These are phyloP conservation scores for Schizosaccharomyces pombe DNA, from an alignment of 805 yeast species.

Conservation along the genomic window DNA sequence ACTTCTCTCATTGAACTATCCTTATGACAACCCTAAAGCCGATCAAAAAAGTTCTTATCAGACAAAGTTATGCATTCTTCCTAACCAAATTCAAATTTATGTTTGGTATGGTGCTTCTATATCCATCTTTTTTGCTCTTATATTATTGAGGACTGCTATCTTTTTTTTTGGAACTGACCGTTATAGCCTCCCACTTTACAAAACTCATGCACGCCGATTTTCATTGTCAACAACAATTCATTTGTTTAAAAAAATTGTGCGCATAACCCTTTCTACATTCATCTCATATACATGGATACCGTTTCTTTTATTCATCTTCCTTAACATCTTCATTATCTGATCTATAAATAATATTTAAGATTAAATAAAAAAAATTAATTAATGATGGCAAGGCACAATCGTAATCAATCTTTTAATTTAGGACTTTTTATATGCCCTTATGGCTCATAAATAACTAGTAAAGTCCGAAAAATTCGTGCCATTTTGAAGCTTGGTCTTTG, in stretches of 20 bases:
- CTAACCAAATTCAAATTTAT: conserved; percentile 10
- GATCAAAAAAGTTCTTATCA: conserved; percentile 5
- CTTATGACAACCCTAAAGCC: conserved; percentile 8
- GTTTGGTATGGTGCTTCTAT: conserved; percentile 5
- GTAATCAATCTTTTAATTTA: background rate
- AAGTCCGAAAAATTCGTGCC: background rate
- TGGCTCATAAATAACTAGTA: background rate
- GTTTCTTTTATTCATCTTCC: too few species aligned
- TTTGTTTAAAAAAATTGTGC: too few species aligned
- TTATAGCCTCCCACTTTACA: background rate
- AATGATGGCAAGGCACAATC: too few species aligned
- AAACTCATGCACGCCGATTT: background rate
- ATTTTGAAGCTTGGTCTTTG: background rate
- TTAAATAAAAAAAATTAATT: too few species aligned
- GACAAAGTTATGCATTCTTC: conserved; percentile 12
- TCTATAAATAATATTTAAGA: too few species aligned
- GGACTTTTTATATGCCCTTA: background rate
- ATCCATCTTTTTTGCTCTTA: background rate
- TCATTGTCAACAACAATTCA: too few species aligned
- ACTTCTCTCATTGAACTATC: conserved; percentile 31
- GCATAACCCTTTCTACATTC: too few species aligned
- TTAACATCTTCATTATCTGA: too few species aligned
- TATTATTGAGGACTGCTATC: background rate
- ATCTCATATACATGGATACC: too few species aligned
- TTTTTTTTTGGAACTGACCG: background rate